Percentiles rank a stretch among this genome's conserved stretches.
phyloP scores from a whole-genome alignment of 2,329 filamentous ascomycete genomes.

The Trichoderma sp. region DNA sequence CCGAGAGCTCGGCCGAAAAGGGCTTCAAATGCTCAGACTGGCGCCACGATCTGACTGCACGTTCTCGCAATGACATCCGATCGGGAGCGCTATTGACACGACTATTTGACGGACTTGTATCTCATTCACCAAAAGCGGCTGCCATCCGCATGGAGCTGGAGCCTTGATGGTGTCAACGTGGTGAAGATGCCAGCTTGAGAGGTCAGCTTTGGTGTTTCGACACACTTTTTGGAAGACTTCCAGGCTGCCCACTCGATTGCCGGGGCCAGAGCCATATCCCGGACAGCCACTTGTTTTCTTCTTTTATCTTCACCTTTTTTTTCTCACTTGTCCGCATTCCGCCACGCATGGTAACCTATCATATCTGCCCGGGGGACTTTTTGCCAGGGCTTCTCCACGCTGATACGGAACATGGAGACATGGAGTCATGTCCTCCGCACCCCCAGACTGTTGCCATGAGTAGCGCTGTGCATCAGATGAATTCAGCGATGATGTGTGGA shows the following conservation, averaged over 20 bases:
- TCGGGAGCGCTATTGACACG: not conserved
- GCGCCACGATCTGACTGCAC: not conserved
- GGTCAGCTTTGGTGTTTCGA: not conserved
- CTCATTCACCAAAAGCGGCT: not conserved
- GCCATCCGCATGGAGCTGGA: not conserved
- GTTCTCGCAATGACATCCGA: not conserved
- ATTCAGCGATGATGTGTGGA: not conserved
- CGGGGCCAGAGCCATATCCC: not conserved
- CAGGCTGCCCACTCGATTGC: not conserved
- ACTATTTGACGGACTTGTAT: not conserved
- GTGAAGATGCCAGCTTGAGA: not conserved
- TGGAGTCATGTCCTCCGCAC: not conserved
- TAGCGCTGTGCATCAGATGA: not conserved
- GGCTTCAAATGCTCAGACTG: not conserved
- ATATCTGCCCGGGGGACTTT: not conserved
- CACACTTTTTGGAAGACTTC: not conserved
- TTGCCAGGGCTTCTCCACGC: not conserved
- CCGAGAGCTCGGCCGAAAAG: not conserved
- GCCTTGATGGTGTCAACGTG: not conserved
- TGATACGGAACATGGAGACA: not conserved
- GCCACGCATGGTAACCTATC: not conserved
- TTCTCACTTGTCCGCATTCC: not conserved
- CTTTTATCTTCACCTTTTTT: not conserved
- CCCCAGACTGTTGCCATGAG: not conserved
- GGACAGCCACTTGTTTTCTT: not conserved